Base-by-base conservation (phyloP, 2,329 filamentous ascomycete species). In the Cladosporium velox region DNA sequence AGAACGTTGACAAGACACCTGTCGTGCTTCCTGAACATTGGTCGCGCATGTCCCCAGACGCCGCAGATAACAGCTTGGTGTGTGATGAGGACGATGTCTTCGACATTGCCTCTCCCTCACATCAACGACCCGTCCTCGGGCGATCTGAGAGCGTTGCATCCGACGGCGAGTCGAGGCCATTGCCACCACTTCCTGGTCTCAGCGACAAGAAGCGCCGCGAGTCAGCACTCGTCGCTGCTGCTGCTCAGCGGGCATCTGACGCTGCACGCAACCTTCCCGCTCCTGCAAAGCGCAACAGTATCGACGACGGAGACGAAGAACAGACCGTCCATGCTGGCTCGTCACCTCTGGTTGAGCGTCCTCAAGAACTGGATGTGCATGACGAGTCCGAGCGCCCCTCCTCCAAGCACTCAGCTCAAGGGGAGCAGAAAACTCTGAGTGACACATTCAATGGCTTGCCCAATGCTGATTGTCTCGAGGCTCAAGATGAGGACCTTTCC, bases 1-100 rank as follows among this genome's bases (percentile, higher is more conserved):
- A 98, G 79, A 94, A 98, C 75, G 94, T 92, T 5, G 92, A 96
- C 74, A 98, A 98, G 83, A 98, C 95, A 0, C 95, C 95, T 0
- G 95, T 99, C 12, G 94, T 99, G n/a, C 87, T 96, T 26, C 95
- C 95, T 0, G 95, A 98, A 73, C 93, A 97, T 76, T 99, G 95
- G 95, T 88, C 91, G 69, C 91, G 87, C 70, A 88, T 89, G 85
- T 93, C 81, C 80, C 91, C 80, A 76, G 88, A 83, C 72, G 87
- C 78, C 26, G 86, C 82, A n/a, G 83, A 87, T 68, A 83, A 80
- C 15, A 83, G 84, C 28, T 75, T 87, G 44, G 81, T 81, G 4
- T 80, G 84, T 67, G 77, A 81, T 14, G 83, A 86, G 41, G 88
- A 91, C 44, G 87, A 92, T 71, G 87, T 88, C 1, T 95, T 91